Evolutionary conservation across 2,329 filamentous ascomycete species (phyloP).

Genomic region (Sclerotinia minor): DNA sequence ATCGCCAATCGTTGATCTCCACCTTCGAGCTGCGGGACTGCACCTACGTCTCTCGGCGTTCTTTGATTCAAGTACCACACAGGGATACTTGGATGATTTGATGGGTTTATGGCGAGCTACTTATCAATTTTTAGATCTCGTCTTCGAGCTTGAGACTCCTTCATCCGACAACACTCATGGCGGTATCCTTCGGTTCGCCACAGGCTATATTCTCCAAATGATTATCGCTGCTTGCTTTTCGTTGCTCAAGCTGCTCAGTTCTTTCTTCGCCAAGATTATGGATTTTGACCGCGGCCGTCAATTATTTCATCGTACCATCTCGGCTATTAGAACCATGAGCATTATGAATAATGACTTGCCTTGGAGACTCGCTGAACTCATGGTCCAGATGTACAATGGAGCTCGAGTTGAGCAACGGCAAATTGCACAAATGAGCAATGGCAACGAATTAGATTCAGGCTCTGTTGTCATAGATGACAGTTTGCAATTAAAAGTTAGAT

Average conservation of each 20-base stretch:
- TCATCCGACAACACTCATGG: slow-evolving; percentile 46
- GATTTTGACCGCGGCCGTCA: slow-evolving; percentile 66
- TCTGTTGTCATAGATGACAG: slow-evolving; percentile 59
- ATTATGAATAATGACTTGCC: slow-evolving; percentile 77
- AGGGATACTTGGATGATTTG: slow-evolving; percentile 71
- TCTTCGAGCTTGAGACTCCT: slow-evolving; percentile 55
- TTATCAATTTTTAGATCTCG: slow-evolving; percentile 63
- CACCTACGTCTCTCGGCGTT: slow-evolving; percentile 78
- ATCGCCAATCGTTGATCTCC: slow-evolving; percentile 61
- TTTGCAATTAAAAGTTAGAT: slow-evolving; percentile 78
- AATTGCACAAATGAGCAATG: slow-evolving; percentile 44
- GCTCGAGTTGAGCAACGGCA: slow-evolving; percentile 44
- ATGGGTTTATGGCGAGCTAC: slow-evolving; percentile 74
- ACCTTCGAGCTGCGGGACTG: slow-evolving; percentile 70
- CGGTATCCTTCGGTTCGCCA: slow-evolving; percentile 62
- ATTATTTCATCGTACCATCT: slow-evolving; percentile 70
- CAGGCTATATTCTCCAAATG: slow-evolving; percentile 82
- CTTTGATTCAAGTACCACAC: slow-evolving; percentile 73
- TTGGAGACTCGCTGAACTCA: slow-evolving; percentile 77
- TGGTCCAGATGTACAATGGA: slow-evolving; percentile 82
- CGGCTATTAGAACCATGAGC: slow-evolving; percentile 69
- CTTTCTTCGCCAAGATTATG: slow-evolving; percentile 71
- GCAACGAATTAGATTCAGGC: slow-evolving; percentile 44
- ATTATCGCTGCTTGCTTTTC: slow-evolving; percentile 78
- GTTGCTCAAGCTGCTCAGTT: slow-evolving; percentile 74